Conservation (phyloP, 352 stramenopile species). For the Phytopythium vexans region DNA sequence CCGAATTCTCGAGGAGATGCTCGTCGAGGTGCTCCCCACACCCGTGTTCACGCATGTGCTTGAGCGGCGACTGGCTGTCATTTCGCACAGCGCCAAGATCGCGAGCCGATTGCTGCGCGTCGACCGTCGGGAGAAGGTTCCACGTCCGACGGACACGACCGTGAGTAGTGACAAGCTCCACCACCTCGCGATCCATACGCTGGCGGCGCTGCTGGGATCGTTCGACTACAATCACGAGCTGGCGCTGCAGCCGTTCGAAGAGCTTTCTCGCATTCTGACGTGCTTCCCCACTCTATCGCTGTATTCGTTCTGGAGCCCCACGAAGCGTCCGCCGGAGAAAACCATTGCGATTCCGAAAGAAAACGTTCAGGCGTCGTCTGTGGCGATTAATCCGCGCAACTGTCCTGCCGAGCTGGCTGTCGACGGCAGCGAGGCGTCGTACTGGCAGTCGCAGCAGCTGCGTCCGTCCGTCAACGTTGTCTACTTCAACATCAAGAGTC, state of each 20-base stretch:
- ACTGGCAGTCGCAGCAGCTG: slow-evolving; percentile 67
- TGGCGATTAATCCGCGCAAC: slow-evolving; percentile 36
- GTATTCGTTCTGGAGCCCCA: slow-evolving; percentile 84
- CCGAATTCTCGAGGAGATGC: slow-evolving; percentile 76
- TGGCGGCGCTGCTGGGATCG: slow-evolving; percentile 58
- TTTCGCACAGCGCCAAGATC: slow-evolving; percentile 76
- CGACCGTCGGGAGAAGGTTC: slow-evolving; percentile 37
- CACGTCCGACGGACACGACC: slow-evolving; percentile 30
- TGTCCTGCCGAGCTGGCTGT: slow-evolving; percentile 50
- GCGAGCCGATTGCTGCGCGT: slow-evolving; percentile 51
- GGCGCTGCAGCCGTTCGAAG: slow-evolving; percentile 64
- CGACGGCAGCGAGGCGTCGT: slow-evolving; percentile 54
- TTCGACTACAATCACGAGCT: slow-evolving; percentile 65
- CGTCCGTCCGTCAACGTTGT: slow-evolving; percentile 39
- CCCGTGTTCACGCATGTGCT: slow-evolving; percentile 76
- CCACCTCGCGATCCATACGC: slow-evolving; percentile 79
- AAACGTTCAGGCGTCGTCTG: slow-evolving; percentile 56
- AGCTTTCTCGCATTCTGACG: slow-evolving; percentile 70
- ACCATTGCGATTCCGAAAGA: slow-evolving; percentile 34
- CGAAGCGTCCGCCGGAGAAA: slow-evolving; percentile 59
- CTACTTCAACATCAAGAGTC: slow-evolving; percentile 41
- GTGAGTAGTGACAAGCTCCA: slow-evolving; percentile 64
- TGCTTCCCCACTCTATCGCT: slow-evolving; percentile 76
- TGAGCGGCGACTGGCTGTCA: slow-evolving; percentile 73
- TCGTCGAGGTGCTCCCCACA: slow-evolving; percentile 70